Percentiles rank a stretch among this genome's conserved stretches.
Conservation (phyloP, 768 basidiomycete genomes). For the Pisolithus tinctorius region DNA sequence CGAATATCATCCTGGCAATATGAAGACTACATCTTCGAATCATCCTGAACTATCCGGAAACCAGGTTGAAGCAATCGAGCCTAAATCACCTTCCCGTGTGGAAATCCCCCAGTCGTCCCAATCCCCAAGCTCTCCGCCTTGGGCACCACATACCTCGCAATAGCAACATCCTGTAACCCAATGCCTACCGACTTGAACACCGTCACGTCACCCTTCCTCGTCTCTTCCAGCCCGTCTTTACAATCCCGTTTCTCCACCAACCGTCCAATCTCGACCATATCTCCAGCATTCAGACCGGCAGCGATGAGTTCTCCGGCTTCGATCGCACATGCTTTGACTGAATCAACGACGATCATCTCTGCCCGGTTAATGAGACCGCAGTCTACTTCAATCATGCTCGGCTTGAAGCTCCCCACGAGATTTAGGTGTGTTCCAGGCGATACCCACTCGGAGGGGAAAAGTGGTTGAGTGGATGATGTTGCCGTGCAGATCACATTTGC, state of each 20-base stretch:
- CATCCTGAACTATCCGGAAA: no score
- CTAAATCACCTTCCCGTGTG: no score
- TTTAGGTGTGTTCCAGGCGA: conserved; percentile 60
- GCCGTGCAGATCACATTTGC: conserved; percentile 60
- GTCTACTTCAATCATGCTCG: conserved; percentile 75
- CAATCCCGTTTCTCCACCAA: conserved; percentile 27
- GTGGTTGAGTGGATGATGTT: conserved; percentile 61
- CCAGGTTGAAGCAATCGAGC: no score
- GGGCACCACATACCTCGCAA: conserved; percentile 61
- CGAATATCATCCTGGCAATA: no score
- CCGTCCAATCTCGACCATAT: conserved; percentile 67
- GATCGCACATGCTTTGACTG: conserved; percentile 53
- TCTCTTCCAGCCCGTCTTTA: conserved; percentile 7
- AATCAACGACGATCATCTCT: conserved; percentile 64
- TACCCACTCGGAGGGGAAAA: conserved; percentile 66
- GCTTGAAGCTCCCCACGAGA: conserved; percentile 78
- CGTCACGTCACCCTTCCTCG: conserved; percentile 44
- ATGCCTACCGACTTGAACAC: conserved; percentile 88
- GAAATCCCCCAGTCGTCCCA: background rate
- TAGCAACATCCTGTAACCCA: conserved; percentile 82
- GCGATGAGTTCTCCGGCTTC: conserved; percentile 84
- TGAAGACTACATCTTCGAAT: no score
- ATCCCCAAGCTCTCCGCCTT: conserved; percentile 45
- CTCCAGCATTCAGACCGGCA: conserved; percentile 24
- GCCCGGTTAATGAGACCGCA: conserved; percentile 49